These are phyloP conservation scores for Forsythia viridissima DNA, from an alignment of 257 asterid species.

Conservation along the genomic window DNA sequence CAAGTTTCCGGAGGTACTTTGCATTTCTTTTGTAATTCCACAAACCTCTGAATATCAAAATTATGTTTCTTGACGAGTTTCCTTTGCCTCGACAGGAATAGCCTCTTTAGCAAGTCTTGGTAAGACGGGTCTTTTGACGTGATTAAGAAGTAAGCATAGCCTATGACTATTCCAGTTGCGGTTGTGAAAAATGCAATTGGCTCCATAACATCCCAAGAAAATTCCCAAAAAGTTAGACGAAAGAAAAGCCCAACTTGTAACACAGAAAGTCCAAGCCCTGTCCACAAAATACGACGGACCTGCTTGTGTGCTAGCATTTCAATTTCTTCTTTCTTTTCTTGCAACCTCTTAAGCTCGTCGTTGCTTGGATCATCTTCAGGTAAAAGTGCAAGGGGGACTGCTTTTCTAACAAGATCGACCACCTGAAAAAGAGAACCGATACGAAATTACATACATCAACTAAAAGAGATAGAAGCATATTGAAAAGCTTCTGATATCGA, in stretches of 20 bases:
- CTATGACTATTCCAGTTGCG: conserved; percentile 69
- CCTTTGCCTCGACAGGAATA: conserved; percentile 83
- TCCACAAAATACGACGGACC: conserved; percentile 81
- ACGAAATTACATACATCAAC: neutral
- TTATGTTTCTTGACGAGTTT: conserved; percentile 66
- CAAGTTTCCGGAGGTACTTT: conserved; percentile 45
- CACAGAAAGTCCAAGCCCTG: conserved; percentile 63
- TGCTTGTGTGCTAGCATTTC: conserved; percentile 78
- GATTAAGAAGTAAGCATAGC: conserved; percentile 79
- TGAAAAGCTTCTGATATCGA: neutral
- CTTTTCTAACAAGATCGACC: conserved; percentile 78
- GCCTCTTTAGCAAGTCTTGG: conserved; percentile 79
- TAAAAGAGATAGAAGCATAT: neutral
- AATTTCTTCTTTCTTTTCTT: conserved; percentile 59
- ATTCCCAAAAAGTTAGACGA: conserved; percentile 94
- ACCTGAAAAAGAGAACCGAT: conserved; percentile 45
- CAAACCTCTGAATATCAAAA: conserved; percentile 70
- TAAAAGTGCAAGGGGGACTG: conserved; percentile 72
- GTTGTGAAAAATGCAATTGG: conserved; percentile 87
- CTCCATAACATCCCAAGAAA: conserved; percentile 98
- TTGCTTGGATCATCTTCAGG: conserved; percentile 65
- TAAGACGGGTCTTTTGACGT: conserved; percentile 88
- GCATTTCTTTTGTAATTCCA: conserved; percentile 72
- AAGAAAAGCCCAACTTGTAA: conserved; percentile 81
- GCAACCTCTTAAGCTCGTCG: conserved; percentile 65